These are phyloP conservation scores for Aureobasidium sp. DNA, from an alignment of 2,329 filamentous ascomycete species.

Conservation along the genomic window DNA sequence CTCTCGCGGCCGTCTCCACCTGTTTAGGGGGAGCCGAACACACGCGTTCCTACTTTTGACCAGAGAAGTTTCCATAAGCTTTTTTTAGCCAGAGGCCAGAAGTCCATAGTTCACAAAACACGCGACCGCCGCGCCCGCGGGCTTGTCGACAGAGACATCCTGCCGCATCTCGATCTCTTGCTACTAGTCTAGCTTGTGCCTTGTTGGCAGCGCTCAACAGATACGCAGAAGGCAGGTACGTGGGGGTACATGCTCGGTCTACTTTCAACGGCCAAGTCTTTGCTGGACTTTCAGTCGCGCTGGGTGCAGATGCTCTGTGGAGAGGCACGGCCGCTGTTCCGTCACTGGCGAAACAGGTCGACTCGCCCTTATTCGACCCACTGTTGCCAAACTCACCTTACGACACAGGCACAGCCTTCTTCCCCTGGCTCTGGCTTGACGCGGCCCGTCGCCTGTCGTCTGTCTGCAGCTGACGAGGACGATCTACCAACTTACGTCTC, in stretches of 20 bases:
- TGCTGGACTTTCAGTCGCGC: neutral
- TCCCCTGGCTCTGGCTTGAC: neutral
- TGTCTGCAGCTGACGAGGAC: neutral
- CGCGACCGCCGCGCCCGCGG: neutral
- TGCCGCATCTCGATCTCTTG: conserved; percentile 1
- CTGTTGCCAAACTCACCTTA: conserved; percentile 9
- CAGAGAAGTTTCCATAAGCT: neutral
- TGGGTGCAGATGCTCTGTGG: neutral
- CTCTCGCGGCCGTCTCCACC: neutral
- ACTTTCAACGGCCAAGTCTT: neutral
- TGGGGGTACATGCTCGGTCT: conserved; percentile 4
- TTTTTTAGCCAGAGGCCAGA: conserved; percentile 1
- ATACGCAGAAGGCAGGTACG: neutral
- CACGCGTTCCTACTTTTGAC: neutral
- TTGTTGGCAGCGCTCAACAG: neutral
- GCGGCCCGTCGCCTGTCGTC: neutral
- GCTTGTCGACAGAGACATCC: neutral
- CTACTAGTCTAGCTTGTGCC: neutral
- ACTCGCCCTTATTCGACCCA: neutral
- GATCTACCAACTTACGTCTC: neutral
- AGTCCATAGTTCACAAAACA: neutral
- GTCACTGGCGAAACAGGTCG: neutral
- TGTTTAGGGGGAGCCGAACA: neutral
- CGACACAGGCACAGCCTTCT: conserved; percentile 9
- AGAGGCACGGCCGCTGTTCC: neutral